Base-by-base conservation (phyloP, 805 yeast species). In the Torulaspora microellipsoides region DNA sequence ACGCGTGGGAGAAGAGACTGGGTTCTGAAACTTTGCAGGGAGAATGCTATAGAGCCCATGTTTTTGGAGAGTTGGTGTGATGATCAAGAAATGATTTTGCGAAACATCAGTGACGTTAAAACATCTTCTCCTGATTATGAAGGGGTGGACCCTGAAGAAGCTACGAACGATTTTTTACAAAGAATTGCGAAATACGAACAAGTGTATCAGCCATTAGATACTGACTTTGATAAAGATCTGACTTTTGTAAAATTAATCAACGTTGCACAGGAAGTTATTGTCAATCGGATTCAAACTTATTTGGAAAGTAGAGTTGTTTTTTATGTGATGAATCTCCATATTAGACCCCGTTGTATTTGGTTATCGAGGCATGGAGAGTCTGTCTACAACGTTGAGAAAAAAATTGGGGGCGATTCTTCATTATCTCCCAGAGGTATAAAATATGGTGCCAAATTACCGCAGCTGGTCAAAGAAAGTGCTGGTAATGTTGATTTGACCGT, bases 361-460 rank as follows among this genome's bases (percentile, higher is more conserved):
- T 73, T 93, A 38, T 86, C 95, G 38, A 78, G 99, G 55, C 99
- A 93, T 59, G 99, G 99, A 23, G 99, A 93, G 67, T 84, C 95
- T 2, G 81, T 81, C 61, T 93, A 83, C 68, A 93, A 93, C 64
- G 73, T 93, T 46, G 89, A 89, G 38, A 97, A 97, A 27, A 88
- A 88, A 65, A 86, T 93, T 51, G 99, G 99, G 28, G 99, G 98
- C 15, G 96, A 91, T 68, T 85, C 96, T 2, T 77, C 82, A 54
- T 71, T 91, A 42, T 81, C 91, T 38, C 83, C 81, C 45, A 75
- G 98, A 34, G 98, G 98, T 6, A 74, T 81, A 67, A 70, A 82
- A 55, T 91, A 91, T 60, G 91, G 97, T 4, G 67, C 74, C 39
- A 87, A 83, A 64, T 76, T 91, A 51, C 95, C 95, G 1, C 80